phyloP scores from a whole-genome alignment of 73 alveolate species.

The Paramecium caudatum region DNA sequence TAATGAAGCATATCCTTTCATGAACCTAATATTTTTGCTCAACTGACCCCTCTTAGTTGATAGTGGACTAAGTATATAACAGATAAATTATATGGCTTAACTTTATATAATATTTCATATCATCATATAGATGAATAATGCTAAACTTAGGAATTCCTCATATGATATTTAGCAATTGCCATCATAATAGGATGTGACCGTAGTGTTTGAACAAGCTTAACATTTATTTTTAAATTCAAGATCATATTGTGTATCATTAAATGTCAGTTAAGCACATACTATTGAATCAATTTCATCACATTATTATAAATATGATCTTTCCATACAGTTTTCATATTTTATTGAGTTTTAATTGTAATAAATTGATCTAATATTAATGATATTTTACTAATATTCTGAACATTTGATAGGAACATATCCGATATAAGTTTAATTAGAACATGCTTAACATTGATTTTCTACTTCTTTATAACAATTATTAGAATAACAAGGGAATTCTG shows the following conservation, averaged over 20 bases:
- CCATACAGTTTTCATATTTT: neutral
- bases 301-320: neutral
- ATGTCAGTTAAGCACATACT: conserved; percentile 3
- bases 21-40: too few species aligned
- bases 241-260: neutral
- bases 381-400: neutral
- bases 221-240: conserved; percentile 3
- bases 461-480: neutral
- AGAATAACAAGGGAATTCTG: conserved; percentile 28
- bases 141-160: neutral
- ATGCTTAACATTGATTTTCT: conserved; percentile 19
- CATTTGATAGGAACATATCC: neutral
- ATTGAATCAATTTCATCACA: neutral
- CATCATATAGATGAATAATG: neutral
- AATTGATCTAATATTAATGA: neutral
- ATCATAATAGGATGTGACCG: neutral
- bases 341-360: neutral
- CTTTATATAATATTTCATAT: neutral
- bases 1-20: too few species aligned
- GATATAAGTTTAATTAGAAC: neutral
- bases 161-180: conserved; percentile 17
- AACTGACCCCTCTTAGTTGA: too few species aligned
- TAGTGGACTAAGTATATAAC: too few species aligned
- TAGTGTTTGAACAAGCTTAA: conserved; percentile 25
- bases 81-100: too few species aligned